Evolutionary conservation across 2,329 filamentous ascomycete genomes (phyloP), one percentile per base, ranked within the genome.

Genomic region (Cytospora chrysosperma): DNA sequence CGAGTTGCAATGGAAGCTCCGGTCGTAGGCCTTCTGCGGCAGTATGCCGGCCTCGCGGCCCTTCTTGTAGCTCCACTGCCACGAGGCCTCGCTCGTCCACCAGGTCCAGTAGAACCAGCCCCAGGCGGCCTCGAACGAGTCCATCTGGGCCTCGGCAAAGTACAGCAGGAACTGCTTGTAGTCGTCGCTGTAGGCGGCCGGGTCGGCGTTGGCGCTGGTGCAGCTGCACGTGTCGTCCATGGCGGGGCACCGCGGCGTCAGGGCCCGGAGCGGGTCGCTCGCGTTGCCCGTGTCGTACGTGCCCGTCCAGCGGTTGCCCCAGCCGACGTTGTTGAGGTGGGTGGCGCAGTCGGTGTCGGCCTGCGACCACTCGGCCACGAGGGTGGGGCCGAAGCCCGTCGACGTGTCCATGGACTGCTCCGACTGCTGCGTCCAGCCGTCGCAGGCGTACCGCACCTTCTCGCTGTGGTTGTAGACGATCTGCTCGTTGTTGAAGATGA

Each of bases 51-150:
- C 90, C 59, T 83, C 83, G 67, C 93, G 79, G 0, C 92, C 93
- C 67, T 87, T 82, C 76, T 93, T 88, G 79, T 95, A 97, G 74
- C 93, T 97, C 95, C 95, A 99, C 78, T 97, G 92, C 65, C 88
- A 82, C 56, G 90, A 88, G 68, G 78, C 82, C 65, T 67, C 59
- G 52, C 59, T 59, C 15, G 62, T 67, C 62, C 62, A 65, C 65
- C 65, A 96, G 37, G 93, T 98, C 95, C 95, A 99, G 78, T 99
- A 99, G 79, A 96, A 97, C 95, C 95, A 99, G 56, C 95, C 95
- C 89, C 91, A 95, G 7, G 91, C 92, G 67, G 89, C 88, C 76
- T 98, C 94, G 72, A 98, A 99, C 64, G 88, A 91, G 70, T 89
- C 83, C 92, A 99, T 99, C 79, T 99, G 95, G 60, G 93, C 95